A percentile compares a stretch with the other conserved stretches of the same genome.
These are phyloP conservation scores for Ophiostoma novo-ulmi DNA, from an alignment of 2,329 filamentous ascomycete species.

Conservation along the genomic window DNA sequence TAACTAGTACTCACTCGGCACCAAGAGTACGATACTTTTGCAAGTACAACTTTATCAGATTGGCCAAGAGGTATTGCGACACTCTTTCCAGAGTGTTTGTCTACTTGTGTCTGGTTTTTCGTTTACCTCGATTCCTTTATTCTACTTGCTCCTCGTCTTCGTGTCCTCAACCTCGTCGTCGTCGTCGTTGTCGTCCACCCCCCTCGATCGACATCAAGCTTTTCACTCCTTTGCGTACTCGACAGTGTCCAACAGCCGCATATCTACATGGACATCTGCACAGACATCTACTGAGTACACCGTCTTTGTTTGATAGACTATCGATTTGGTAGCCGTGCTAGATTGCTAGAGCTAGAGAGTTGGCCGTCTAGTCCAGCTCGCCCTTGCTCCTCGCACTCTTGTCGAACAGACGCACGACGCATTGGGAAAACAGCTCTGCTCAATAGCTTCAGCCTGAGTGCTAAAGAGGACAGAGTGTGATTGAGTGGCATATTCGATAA, in stretches of 20 bases:
- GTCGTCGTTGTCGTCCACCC: background rate
- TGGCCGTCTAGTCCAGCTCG: no score
- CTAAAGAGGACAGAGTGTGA: background rate
- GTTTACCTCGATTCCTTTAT: background rate
- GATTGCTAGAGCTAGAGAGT: background rate
- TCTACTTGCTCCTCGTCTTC: background rate
- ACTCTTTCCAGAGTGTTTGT: background rate
- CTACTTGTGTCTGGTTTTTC: background rate
- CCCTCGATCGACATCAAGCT: background rate
- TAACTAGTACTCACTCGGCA: background rate
- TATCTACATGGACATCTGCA: background rate
- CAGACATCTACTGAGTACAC: background rate
- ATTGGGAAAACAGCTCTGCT: background rate
- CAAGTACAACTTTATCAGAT: conserved; percentile 15
- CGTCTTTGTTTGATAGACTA: background rate
- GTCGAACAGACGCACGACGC: background rate
- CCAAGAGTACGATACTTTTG: background rate
- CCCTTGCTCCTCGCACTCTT: background rate
- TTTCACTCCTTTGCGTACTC: background rate
- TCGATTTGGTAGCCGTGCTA: background rate
- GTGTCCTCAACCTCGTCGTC: background rate
- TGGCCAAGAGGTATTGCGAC: background rate
- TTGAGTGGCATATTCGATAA: background rate
- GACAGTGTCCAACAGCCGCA: background rate
- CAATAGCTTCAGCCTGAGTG: background rate